Evolutionary conservation across 2,329 filamentous ascomycete genomes (phyloP), one percentile per base, ranked within the genome.

Genomic region (Trichoderma semiorbis): DNA sequence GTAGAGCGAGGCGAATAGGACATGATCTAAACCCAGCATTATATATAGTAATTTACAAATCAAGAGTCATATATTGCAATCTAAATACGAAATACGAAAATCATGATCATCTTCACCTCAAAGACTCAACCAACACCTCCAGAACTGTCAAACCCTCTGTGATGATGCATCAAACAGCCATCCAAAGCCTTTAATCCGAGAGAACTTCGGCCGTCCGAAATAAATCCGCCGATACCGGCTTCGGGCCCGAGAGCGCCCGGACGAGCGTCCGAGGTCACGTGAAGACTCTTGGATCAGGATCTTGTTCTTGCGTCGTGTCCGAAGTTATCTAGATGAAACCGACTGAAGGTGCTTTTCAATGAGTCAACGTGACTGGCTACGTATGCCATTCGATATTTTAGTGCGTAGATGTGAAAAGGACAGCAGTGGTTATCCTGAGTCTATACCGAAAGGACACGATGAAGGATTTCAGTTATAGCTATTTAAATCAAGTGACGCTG

Each of bases 191-290:
- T 63, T 57, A 58, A 43, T 63, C 68, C 58, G 68, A 70, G 43
- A 55, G 26, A n/a, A 26, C 47, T 47, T 66, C 69, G 69, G 69
- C 30, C 30, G 47, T 68, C 69, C 61, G 69, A 71, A n/a, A 10
- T 71, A 34, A 34, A 4, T 67, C 69, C 69, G 62, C 7, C 18
- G 61, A n/a, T 24, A 3, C 21, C 36, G 62, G 50, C 62, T 32
- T 68, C 62, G 53, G 53, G 21, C 28, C 69, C 69, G 69, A 71
- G 69, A 32, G 30, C 67, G 34, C 32, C 24, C 32, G 30, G n/a
- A 34, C 32, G 18, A 34, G 34, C 55, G 47, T 28, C 47, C 57
- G 68, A 64, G 60, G 30, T 64, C 60, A 70, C 39, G 43, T 55
- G 55, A 14, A 24, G 7, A 7, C 2, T 1, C 14, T 1, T 10